Percentiles rank a stretch among this genome's conserved stretches.
phyloP scores from a whole-genome alignment of 306 rosid species.

The barrel medic (Medicago truncatula) region DNA sequence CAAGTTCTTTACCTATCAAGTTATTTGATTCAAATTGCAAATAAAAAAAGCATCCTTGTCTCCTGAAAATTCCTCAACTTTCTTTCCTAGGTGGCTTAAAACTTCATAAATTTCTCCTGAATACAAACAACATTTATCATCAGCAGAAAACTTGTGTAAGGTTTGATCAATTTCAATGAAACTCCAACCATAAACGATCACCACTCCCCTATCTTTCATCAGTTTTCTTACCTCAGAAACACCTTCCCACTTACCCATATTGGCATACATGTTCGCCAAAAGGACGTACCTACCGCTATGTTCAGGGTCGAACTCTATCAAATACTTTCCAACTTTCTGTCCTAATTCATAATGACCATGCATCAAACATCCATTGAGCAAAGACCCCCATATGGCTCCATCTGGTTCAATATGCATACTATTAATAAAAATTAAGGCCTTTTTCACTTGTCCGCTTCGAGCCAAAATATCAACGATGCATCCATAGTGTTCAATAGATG shows the following conservation, averaged over 20 bases:
- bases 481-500: constrained; percentile 64
- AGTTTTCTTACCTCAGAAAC: constrained; percentile 54
- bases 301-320: constrained; percentile 56
- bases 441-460: constrained; percentile 47
- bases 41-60: constrained; percentile 24
- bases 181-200: constrained; percentile 52
- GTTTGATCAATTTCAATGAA: constrained; percentile 57
- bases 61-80: constrained; percentile 37
- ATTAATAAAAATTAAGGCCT: constrained; percentile 47
- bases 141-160: constrained; percentile 53
- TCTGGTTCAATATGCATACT: constrained; percentile 54
- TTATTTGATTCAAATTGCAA: constrained; percentile 1
- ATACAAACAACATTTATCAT: constrained; percentile 46
- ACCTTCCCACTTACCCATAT: constrained; percentile 54
- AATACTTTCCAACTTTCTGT: constrained; percentile 52
- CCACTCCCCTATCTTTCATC: constrained; percentile 53
- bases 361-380: constrained; percentile 59
- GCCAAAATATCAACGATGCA: constrained; percentile 67
- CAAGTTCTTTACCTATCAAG: background rate
- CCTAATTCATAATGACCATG: constrained; percentile 62
- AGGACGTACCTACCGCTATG: constrained; percentile 62
- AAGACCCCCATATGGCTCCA: constrained; percentile 50
- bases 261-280: constrained; percentile 58
- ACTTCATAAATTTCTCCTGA: constrained; percentile 40
- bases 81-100: constrained; percentile 45